Conservation (phyloP, 2,329 filamentous ascomycete genomes). For the Graphiopsis chlorocephala region DNA sequence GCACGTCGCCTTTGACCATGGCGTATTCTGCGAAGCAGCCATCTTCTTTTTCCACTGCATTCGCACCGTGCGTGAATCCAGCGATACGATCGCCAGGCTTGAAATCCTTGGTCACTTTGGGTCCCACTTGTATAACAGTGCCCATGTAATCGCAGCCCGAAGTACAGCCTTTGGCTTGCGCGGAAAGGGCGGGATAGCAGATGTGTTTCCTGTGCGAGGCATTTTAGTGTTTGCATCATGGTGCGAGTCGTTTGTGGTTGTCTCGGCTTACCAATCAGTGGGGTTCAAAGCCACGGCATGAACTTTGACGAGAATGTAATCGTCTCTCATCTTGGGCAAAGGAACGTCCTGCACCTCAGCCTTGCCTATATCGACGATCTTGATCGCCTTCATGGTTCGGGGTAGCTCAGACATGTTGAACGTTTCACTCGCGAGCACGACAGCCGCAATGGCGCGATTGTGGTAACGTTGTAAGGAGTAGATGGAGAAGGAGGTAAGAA, state of each 20-base stretch:
- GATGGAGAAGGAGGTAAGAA: too few species aligned
- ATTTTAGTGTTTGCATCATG: too few species aligned
- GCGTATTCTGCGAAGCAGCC: conserved; percentile 56
- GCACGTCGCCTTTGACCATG: conserved; percentile 50
- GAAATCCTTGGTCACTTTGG: conserved; percentile 44
- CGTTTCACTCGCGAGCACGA: not conserved
- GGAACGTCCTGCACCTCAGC: conserved; percentile 41
- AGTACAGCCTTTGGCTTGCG: conserved; percentile 18
- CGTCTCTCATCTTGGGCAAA: conserved; percentile 43
- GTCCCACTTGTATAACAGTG: conserved; percentile 50
- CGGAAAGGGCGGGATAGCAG: not conserved
- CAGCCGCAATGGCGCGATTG: too few species aligned
- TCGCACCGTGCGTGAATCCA: conserved; percentile 49
- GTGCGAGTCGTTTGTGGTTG: too few species aligned
- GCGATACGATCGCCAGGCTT: conserved; percentile 51
- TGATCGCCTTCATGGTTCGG: conserved; percentile 38
- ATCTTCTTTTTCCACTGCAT: conserved; percentile 29
- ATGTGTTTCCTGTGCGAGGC: conserved; percentile 13
- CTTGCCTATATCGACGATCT: conserved; percentile 33
- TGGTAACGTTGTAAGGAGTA: too few species aligned
- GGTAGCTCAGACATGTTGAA: not conserved
- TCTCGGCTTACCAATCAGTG: not conserved
- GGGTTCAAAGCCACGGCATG: conserved; percentile 30
- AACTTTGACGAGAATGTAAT: conserved; percentile 54
- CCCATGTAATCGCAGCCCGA: conserved; percentile 56